phyloP scores from a whole-genome alignment of 257 asterid species.

The Przewalskia tangutica region DNA sequence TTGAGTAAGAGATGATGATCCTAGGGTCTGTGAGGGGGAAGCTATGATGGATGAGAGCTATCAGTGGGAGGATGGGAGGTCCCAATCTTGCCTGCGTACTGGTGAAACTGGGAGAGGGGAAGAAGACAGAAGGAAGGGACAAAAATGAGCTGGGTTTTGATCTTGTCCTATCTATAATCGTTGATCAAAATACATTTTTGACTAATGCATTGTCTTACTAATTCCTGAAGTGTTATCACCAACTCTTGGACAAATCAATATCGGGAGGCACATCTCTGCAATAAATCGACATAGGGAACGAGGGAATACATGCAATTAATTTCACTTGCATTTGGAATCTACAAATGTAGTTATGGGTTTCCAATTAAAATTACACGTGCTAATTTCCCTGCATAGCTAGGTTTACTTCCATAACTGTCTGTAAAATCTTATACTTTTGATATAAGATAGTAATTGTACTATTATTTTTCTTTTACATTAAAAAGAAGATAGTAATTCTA shows the following conservation, averaged over 20 bases:
- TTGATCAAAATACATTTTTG: background rate
- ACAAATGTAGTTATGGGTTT: background rate
- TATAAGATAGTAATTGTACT: background rate
- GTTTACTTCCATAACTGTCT: background rate
- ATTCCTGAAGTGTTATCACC: background rate
- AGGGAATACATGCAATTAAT: background rate
- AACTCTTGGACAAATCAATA: background rate
- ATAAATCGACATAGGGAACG: background rate
- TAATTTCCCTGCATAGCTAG: background rate
- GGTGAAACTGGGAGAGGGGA: background rate
- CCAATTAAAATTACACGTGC: background rate
- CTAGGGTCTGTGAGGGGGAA: background rate
- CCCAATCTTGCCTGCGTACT: background rate
- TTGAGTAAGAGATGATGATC: background rate
- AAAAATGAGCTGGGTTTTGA: background rate
- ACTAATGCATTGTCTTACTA: background rate
- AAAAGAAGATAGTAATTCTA: background rate
- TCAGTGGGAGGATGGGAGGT: background rate
- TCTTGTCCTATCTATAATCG: background rate
- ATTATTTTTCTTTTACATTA: background rate
- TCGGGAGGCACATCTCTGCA: background rate
- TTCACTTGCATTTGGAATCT: conserved; percentile 1
- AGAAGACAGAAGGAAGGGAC: background rate
- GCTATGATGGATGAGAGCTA: background rate
- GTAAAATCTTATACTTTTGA: background rate